Conservation (phyloP, 768 basidiomycete genomes). For the Mycena vulgaris region DNA sequence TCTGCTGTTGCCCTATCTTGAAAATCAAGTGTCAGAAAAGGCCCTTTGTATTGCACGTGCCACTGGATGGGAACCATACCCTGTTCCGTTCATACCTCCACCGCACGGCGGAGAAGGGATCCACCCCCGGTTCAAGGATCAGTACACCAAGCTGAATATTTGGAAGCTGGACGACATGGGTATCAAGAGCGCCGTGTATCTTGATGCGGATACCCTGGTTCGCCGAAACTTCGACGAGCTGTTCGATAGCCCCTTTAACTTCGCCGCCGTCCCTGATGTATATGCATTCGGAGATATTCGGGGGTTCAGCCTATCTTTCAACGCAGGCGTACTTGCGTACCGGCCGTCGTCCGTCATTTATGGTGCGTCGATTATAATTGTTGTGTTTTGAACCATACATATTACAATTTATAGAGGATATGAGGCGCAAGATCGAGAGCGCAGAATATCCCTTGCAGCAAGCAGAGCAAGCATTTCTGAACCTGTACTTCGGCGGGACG, state of each 20-base stretch:
- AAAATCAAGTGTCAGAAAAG: conserved; percentile 45
- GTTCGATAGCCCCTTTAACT: conserved; percentile 50
- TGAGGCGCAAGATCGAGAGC: conserved; percentile 55
- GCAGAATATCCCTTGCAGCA: conserved; percentile 55
- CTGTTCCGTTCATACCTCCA: conserved; percentile 49
- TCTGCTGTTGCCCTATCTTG: conserved; percentile 49
- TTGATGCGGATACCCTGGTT: conserved; percentile 54
- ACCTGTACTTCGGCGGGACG: conserved; percentile 53
- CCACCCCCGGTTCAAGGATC: conserved; percentile 49
- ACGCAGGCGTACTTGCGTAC: conserved; percentile 53
- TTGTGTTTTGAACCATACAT: neutral
- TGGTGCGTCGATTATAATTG: neutral
- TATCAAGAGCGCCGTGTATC: conserved; percentile 47
- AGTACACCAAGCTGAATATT: conserved; percentile 55
- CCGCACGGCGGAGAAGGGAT: conserved; percentile 48
- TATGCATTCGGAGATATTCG: conserved; percentile 39
- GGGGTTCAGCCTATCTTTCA: conserved; percentile 50
- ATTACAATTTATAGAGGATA: conserved; percentile 29
- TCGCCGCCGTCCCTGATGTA: conserved; percentile 53
- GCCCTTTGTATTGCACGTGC: conserved; percentile 49
- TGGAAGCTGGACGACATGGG: conserved; percentile 51
- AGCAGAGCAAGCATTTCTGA: conserved; percentile 63
- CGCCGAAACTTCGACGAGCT: conserved; percentile 52
- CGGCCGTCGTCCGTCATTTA: conserved; percentile 48
- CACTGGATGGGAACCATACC: conserved; percentile 48